Evolutionary conservation across 75 land plant genomes (phyloP).

Genomic region (Larix kaempferi): DNA sequence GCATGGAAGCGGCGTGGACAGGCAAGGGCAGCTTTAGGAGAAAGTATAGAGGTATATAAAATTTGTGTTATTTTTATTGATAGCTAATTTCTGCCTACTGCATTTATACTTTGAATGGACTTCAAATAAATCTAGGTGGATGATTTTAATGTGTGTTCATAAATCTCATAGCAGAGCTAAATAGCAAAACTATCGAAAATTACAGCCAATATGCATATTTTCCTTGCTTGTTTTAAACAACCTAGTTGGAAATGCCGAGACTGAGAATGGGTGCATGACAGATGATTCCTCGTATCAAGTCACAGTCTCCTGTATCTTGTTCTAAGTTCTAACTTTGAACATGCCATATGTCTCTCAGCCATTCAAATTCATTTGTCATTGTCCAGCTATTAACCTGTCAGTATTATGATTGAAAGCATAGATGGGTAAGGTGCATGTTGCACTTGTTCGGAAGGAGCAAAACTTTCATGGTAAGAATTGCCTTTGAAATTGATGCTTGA

Average conservation of each 20-base stretch:
- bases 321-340: too few species aligned
- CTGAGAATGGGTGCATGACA: background rate
- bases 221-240: background rate
- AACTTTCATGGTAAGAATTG: too few species aligned
- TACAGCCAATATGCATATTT: background rate
- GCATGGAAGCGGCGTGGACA: constrained; percentile 98
- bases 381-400: too few species aligned
- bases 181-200: background rate
- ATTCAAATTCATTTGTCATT: too few species aligned
- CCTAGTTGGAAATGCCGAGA: background rate
- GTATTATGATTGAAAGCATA: too few species aligned
- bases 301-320: too few species aligned
- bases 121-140: background rate
- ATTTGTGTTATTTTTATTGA: background rate
- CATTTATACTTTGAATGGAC: background rate
- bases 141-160: background rate
- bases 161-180: background rate
- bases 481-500: too few species aligned
- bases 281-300: background rate
- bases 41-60: constrained; percentile 53
- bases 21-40: constrained; percentile 90
- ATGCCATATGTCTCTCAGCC: too few species aligned
- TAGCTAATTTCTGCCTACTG: background rate
- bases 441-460: too few species aligned
- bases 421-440: too few species aligned